Conservation (phyloP, 2,329 filamentous ascomycete genomes). For the Ascochyta rabiei region DNA sequence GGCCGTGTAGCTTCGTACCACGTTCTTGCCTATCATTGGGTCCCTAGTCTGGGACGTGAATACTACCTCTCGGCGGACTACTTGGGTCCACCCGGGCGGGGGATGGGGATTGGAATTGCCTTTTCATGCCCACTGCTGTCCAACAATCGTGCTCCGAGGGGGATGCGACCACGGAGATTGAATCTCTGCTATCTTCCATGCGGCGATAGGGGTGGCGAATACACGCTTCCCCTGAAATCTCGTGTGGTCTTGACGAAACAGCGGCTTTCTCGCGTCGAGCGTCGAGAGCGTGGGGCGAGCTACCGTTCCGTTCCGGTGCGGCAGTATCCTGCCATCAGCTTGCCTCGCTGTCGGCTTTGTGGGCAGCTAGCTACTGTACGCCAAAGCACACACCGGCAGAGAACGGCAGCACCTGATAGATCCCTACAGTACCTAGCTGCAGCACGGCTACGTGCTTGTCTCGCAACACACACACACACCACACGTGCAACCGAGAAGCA, state of each 20-base stretch:
- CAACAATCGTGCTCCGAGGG: not conserved
- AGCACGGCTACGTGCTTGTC: not conserved
- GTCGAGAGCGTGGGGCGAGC: conserved; percentile 7
- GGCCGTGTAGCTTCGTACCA: not conserved
- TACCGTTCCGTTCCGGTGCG: conserved; percentile 14
- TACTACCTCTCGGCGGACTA: not conserved
- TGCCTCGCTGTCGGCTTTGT: not conserved
- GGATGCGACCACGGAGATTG: conserved; percentile 22
- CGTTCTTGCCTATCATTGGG: conserved; percentile 9
- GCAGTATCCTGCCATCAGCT: not conserved
- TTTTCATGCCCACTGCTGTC: not conserved
- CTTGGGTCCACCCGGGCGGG: conserved; percentile 1
- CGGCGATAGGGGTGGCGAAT: conserved; percentile 2
- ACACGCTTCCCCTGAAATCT: conserved; percentile 3
- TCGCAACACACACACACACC: not conserved
- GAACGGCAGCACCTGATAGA: not conserved
- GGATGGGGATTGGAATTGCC: conserved; percentile 6
- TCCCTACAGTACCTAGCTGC: not conserved
- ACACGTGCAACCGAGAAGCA: conserved; percentile 4
- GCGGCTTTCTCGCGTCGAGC: conserved; percentile 5
- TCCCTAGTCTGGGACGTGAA: conserved; percentile 9
- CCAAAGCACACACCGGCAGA: not conserved
- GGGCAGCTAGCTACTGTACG: not conserved
- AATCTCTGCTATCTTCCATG: conserved; percentile 3
- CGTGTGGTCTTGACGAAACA: conserved; percentile 4